Conservation (phyloP, 805 yeast genomes). For the Barnettozyma populi region DNA sequence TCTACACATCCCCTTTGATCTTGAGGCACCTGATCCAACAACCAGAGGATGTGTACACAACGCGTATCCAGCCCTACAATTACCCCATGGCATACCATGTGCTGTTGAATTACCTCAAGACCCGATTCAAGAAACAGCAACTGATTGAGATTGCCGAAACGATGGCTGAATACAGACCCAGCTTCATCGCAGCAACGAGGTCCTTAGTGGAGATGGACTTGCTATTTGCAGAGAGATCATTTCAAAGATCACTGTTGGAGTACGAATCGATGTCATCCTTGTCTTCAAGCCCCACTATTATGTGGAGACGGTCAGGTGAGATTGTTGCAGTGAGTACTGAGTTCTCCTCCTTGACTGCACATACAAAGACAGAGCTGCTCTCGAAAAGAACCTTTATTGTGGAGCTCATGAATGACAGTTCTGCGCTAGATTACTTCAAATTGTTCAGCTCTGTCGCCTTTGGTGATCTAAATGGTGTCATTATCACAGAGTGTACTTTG, state of each 20-base stretch:
- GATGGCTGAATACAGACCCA: conserved; percentile 56
- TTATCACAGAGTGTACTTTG: conserved; percentile 35
- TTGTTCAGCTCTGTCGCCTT: conserved; percentile 57
- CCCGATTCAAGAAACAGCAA: conserved; percentile 64
- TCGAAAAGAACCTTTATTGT: conserved; percentile 63
- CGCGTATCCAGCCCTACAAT: conserved; percentile 75
- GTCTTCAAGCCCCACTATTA: conserved; percentile 73
- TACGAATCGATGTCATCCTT: conserved; percentile 43
- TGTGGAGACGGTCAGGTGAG: conserved; percentile 86
- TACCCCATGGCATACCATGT: conserved; percentile 93
- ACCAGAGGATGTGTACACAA: conserved; percentile 78
- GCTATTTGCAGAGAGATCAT: conserved; percentile 53
- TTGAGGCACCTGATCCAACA: conserved; percentile 54
- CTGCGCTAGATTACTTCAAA: conserved; percentile 66
- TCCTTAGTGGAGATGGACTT: conserved; percentile 67
- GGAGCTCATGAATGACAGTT: conserved; percentile 77
- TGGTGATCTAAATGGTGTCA: conserved; percentile 34
- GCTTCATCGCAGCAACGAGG: conserved; percentile 72
- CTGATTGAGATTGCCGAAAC: conserved; percentile 52
- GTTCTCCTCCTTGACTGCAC: conserved; percentile 63
- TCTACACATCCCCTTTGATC: conserved; percentile 52
- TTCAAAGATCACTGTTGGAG: conserved; percentile 53
- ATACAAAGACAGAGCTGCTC: conserved; percentile 50
- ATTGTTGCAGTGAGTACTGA: conserved; percentile 75
- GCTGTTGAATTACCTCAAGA: conserved; percentile 66